A percentile compares a stretch with the other conserved stretches of the same genome.
phyloP scores from a whole-genome alignment of 2,329 filamentous ascomycete genomes.

The Neofusicoccum sp. region DNA sequence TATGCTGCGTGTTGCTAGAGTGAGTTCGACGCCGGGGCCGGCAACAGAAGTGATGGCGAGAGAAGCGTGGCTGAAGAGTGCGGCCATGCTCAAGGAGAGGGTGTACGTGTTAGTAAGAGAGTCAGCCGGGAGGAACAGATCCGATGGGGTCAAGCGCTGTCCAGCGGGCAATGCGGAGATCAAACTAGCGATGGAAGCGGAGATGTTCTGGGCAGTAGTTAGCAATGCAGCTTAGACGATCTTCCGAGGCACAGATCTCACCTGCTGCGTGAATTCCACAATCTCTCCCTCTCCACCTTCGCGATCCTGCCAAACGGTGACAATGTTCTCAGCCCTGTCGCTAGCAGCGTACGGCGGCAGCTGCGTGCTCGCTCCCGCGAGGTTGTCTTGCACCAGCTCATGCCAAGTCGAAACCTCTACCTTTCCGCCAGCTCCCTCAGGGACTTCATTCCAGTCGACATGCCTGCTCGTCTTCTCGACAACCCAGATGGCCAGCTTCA shows the following conservation, averaged over 20 bases:
- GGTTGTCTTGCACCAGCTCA: constrained; percentile 71
- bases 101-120: constrained; percentile 77
- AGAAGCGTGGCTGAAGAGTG: constrained; percentile 80
- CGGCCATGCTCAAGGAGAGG: constrained; percentile 74
- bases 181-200: constrained; percentile 79
- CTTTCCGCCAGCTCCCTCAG: constrained; percentile 69
- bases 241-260: constrained; percentile 29
- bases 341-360: constrained; percentile 64
- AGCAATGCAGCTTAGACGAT: not conserved
- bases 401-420: constrained; percentile 91
- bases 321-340: constrained; percentile 46
- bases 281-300: constrained; percentile 57
- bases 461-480: constrained; percentile 87
- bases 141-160: constrained; percentile 70
- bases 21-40: constrained; percentile 67
- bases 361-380: constrained; percentile 51
- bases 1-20: constrained; percentile 68
- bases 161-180: constrained; percentile 71
- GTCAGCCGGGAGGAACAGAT: constrained; percentile 83
- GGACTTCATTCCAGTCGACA: constrained; percentile 92
- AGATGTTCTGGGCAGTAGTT: constrained; percentile 62
- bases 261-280: constrained; percentile 73
- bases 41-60: constrained; percentile 88
- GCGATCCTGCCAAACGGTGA: constrained; percentile 65
- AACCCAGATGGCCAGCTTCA: constrained; percentile 84